Percentiles rank a stretch among this genome's conserved stretches.
Conservation (phyloP, 257 asterid species). For the Avicennia marina region DNA sequence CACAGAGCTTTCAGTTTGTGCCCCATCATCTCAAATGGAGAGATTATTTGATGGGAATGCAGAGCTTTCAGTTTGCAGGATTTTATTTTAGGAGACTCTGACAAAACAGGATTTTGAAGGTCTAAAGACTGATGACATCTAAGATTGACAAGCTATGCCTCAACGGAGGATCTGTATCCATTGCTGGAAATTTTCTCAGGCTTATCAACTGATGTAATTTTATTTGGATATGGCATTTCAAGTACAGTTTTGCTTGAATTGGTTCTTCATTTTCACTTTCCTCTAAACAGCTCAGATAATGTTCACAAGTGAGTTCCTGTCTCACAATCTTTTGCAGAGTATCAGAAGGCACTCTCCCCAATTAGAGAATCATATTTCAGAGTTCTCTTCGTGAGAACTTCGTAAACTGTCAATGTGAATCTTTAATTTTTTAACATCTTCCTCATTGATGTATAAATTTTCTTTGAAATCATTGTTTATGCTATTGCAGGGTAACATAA, state of each 20-base stretch:
- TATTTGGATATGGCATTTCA: constrained; percentile 16
- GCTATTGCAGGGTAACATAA: constrained; percentile 64
- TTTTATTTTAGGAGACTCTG: constrained; percentile 84
- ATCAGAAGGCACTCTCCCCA: constrained; percentile 34
- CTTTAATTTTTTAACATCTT: constrained; percentile 66
- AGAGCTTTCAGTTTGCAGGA: constrained; percentile 54
- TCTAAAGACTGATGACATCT: constrained; percentile 33
- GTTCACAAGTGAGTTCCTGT: constrained; percentile 64
- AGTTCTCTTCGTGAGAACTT: constrained; percentile 38
- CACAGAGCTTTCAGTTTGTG: constrained; percentile 55
- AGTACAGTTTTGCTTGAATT: constrained; percentile 31
- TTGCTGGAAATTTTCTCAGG: constrained; percentile 21
- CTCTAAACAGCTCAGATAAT: constrained; percentile 76
- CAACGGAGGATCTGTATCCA: constrained; percentile 28
- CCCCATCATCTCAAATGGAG: too few relatives aligned
- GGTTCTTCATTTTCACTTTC: constrained; percentile 71
- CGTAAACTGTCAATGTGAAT: constrained; percentile 56
- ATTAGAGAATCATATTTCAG: constrained; percentile 35
- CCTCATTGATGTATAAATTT: constrained; percentile 47
- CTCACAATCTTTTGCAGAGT: constrained; percentile 67
- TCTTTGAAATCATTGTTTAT: constrained; percentile 52
- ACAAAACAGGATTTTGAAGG: constrained; percentile 66
- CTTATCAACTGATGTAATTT: constrained; percentile 5
- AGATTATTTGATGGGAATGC: constrained; percentile 34
- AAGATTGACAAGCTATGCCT: constrained; percentile 42